phyloP scores from a whole-genome alignment of 805 yeast genomes.

The Komagataella pseudopastoris region DNA sequence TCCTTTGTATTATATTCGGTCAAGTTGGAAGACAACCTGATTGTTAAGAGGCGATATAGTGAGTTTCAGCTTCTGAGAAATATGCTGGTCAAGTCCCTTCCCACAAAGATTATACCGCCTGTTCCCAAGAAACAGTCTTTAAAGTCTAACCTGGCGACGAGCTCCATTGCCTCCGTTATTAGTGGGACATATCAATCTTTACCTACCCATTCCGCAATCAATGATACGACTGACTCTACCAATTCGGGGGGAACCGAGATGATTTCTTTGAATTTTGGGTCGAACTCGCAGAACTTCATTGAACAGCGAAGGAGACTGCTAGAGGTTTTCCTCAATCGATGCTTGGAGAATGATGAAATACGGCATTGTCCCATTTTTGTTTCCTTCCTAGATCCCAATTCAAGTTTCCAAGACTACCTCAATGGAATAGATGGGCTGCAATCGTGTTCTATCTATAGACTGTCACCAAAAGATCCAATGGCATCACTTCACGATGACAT shows the following conservation, averaged over 20 bases:
- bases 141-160: conserved; percentile 17
- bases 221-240: neutral
- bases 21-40: conserved; percentile 31
- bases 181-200: neutral
- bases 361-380: conserved; percentile 49
- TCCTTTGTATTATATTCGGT: conserved; percentile 72
- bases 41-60: conserved; percentile 75
- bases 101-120: conserved; percentile 80
- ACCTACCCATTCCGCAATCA: neutral
- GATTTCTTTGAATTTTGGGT: neutral
- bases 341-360: conserved; percentile 44
- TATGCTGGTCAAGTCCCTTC: conserved; percentile 57
- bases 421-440: conserved; percentile 33
- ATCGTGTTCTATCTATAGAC: conserved; percentile 40
- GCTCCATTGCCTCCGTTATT: neutral
- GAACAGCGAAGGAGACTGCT: conserved; percentile 68
- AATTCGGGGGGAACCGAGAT: neutral
- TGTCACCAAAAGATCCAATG: conserved; percentile 47
- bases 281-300: conserved; percentile 8
- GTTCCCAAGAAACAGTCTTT: conserved; percentile 79
- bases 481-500: conserved; percentile 36
- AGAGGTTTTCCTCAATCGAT: conserved; percentile 65
- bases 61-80: conserved; percentile 82
- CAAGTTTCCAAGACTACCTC: conserved; percentile 70
- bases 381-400: conserved; percentile 75